A percentile compares a stretch with the other conserved stretches of the same genome.
Conservation (phyloP, 2,329 filamentous ascomycete species). For the Xylogone sp. region DNA sequence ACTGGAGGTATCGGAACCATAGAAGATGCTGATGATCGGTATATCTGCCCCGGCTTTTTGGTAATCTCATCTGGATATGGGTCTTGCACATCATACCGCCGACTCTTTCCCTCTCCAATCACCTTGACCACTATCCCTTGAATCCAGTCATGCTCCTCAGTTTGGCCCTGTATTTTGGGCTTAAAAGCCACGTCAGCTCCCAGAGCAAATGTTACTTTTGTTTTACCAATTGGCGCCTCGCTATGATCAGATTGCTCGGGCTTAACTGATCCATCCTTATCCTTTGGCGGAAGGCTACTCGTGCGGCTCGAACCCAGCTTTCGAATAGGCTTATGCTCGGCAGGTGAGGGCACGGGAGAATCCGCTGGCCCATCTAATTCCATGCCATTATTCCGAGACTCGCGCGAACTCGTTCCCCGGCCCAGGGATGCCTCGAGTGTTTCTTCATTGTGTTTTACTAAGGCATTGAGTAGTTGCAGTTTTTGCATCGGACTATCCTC, state of each 20-base stretch:
- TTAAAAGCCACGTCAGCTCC: slow-evolving; percentile 66
- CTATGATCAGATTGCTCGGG: slow-evolving; percentile 18
- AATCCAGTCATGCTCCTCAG: slow-evolving; percentile 61
- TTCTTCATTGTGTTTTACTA: slow-evolving; percentile 20
- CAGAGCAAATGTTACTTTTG: slow-evolving; percentile 55
- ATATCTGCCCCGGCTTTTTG: slow-evolving; percentile 59
- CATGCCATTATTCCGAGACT: slow-evolving; percentile 17
- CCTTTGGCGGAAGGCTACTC: slow-evolving; percentile 26
- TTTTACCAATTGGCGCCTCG: slow-evolving; percentile 16
- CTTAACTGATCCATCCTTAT: slow-evolving; percentile 13
- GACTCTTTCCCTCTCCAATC: slow-evolving; percentile 70
- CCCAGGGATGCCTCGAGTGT: slow-evolving; percentile 8
- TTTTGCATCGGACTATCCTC: slow-evolving; percentile 3
- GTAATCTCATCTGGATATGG: slow-evolving; percentile 70
- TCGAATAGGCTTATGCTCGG: slow-evolving; percentile 22
- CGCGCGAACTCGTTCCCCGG: slow-evolving; percentile 16
- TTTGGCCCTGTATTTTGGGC: slow-evolving; percentile 45
- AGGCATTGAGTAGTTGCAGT: slow-evolving; percentile 12
- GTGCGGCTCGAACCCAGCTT: slow-evolving; percentile 21
- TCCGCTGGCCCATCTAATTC: slow-evolving; percentile 27
- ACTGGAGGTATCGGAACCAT: slow-evolving; percentile 72
- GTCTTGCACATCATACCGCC: slow-evolving; percentile 76
- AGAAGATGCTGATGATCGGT: slow-evolving; percentile 67
- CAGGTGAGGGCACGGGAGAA: slow-evolving; percentile 26
- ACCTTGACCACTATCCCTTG: slow-evolving; percentile 75